A percentile compares a stretch with the other conserved stretches of the same genome.
Evolutionary conservation across 169 alveolate genomes (phyloP).

Genomic region (Cyclospora cayetanensis): DNA sequence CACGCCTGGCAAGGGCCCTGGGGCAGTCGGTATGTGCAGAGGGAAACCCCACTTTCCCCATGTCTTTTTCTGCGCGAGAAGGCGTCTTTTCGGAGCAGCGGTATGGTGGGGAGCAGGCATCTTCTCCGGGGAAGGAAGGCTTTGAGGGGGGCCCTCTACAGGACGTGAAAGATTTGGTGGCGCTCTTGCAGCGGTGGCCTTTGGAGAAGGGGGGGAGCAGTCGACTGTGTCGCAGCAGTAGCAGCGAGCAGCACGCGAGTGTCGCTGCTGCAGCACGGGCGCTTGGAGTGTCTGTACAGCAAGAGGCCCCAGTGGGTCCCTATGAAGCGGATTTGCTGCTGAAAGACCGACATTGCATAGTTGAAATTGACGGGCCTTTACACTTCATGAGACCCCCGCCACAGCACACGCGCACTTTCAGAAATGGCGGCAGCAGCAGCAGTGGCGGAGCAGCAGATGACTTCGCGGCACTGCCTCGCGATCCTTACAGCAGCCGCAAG

Average conservation of each 20-base stretch:
- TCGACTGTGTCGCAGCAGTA: background rate
- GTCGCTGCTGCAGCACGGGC: conserved; percentile 28
- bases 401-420: background rate
- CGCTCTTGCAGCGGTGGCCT: background rate
- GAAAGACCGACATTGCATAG: background rate
- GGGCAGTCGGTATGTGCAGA: no score
- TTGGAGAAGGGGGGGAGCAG: background rate
- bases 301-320: conserved; percentile 10
- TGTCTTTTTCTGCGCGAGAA: background rate
- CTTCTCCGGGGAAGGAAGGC: background rate
- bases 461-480: background rate
- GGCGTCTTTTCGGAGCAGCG: background rate
- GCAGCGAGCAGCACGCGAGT: conserved; percentile 59
- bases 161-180: background rate
- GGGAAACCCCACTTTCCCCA: no score
- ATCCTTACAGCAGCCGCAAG: background rate
- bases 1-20: no score
- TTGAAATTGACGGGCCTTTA: conserved; percentile 61
- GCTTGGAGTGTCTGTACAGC: background rate
- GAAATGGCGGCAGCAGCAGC: background rate
- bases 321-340: conserved; percentile 28
- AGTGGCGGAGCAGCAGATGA: background rate
- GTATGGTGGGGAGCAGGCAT: background rate
- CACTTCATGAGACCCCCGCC: conserved; percentile 18
- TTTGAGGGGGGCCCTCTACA: background rate